phyloP scores from a whole-genome alignment of 139 green algal genomes.

The Protoeuglena noctilucae region DNA sequence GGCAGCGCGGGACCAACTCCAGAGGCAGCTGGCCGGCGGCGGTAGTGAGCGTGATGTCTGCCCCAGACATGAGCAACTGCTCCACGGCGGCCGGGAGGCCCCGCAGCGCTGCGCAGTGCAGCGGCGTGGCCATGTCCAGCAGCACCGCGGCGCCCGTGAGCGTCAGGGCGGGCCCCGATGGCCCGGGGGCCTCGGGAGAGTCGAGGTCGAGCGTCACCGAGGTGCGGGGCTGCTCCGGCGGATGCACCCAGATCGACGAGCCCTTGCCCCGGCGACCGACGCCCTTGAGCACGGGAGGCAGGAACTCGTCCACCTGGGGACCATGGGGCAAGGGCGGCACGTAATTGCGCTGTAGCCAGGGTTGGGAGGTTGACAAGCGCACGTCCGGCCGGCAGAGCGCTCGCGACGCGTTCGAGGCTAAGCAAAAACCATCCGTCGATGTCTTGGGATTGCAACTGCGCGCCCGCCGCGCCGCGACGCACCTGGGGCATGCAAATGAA shows the following conservation, averaged over 20 bases:
- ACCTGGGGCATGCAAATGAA: slow-evolving; percentile 8
- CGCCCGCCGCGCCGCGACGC: not conserved
- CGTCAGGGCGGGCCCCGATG: not conserved
- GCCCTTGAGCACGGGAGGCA: not conserved
- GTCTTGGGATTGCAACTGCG: not conserved
- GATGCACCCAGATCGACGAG: not conserved
- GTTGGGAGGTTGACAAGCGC: not conserved
- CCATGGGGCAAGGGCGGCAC: too few species aligned
- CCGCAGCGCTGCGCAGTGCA: slow-evolving; percentile 56
- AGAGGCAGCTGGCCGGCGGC: slow-evolving; percentile 45
- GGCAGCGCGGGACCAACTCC: slow-evolving; percentile 47
- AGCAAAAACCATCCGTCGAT: too few species aligned
- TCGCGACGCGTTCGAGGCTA: too few species aligned
- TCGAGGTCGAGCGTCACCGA: not conserved
- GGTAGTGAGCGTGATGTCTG: slow-evolving; percentile 33
- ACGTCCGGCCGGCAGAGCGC: not conserved
- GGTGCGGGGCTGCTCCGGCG: not conserved
- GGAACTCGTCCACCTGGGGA: too few species aligned
- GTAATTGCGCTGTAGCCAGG: not conserved
- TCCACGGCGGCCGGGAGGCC: slow-evolving; percentile 48
- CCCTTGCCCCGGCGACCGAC: not conserved
- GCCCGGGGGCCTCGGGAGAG: not conserved
- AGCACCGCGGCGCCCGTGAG: slow-evolving; percentile 27
- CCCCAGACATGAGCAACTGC: slow-evolving; percentile 47
- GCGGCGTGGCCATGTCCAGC: slow-evolving; percentile 45